Evolutionary conservation across 2,329 filamentous ascomycete species (phyloP).

Genomic region (Fusarium foetens): DNA sequence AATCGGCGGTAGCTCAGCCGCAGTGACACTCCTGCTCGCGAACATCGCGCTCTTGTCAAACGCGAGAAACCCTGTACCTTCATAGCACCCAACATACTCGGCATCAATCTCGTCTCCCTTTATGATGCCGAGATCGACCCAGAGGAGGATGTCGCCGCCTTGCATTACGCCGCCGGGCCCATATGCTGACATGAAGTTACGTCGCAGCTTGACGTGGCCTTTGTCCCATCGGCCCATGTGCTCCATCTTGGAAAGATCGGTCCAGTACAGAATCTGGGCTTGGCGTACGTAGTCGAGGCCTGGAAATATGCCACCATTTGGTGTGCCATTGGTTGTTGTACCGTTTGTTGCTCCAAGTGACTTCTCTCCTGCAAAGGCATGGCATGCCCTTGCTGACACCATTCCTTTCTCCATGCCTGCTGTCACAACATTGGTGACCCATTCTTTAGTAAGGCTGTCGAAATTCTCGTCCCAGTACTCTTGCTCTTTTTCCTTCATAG

Average conservation of each 20-base stretch:
- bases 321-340: background rate
- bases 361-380: conserved; percentile 1
- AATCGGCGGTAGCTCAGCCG: background rate
- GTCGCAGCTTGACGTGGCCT: conserved; percentile 26
- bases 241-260: conserved; percentile 30
- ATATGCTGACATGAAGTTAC: conserved; percentile 24
- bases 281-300: conserved; percentile 23
- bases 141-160: conserved; percentile 19
- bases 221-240: conserved; percentile 30
- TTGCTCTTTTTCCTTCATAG: background rate
- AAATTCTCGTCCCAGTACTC: background rate
- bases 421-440: background rate
- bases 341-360: background rate
- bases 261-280: conserved; percentile 26
- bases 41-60: conserved; percentile 33
- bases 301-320: background rate
- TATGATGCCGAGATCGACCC: conserved; percentile 31
- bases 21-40: background rate
- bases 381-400: background rate
- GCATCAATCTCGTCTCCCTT: conserved; percentile 29
- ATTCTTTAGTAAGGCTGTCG: background rate
- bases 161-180: conserved; percentile 13
- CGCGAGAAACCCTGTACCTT: conserved; percentile 23
- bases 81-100: conserved; percentile 32
- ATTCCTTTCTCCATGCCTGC: background rate